Evolutionary conservation across 1,284 basidiomycete species (phyloP), one percentile per base, ranked within the genome.

Genomic region (Blastosporella zonata): DNA sequence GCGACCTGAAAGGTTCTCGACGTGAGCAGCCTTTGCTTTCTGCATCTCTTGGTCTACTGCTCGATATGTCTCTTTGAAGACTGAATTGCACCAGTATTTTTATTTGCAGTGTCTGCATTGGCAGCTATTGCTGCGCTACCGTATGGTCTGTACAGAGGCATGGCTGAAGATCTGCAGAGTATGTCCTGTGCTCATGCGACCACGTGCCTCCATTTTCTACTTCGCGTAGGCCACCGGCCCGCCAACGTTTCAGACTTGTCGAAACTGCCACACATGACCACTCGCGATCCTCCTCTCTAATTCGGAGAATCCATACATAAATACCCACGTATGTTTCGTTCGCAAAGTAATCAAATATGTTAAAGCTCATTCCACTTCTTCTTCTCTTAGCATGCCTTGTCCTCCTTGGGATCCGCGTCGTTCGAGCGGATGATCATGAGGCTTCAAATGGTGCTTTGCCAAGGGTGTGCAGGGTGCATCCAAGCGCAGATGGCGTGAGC

Each of bases 401-500:
- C 2, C 9, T 37, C 8, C 20, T 37, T 22, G 36, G 36, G 20
- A 20, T 22, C 15, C 20, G 36, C 36, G 20, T 21, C 20, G 36
- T 17, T 22, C 20, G 12, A n/a, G 31, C 38, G 17, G 18, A 35
- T 34, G 46, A 25, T 15, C 22, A 22, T 15, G 25, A 31, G 18
- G n/a, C 41, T 4, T 1, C n/a, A n/a, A n/a, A n/a, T n/a, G n/a
- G n/a, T n/a, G n/a, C n/a, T n/a, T n/a, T n/a, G n/a, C n/a, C 20
- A 5, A 46, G 18, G 18, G 51, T 56, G 25, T 67, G 65, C 40
- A 59, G 55, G 6, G 53, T 66, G 31, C 49, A 48, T 33, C 58
- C 65, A 4, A 58, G 53, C 23, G 15, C 43, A 7, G 57, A 65
- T 43, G 64, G 60, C 6, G 40, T 53, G n/a, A 55, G 58, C 12